Conservation (phyloP, 2,329 filamentous ascomycete species). For the Nemania diffusa region DNA sequence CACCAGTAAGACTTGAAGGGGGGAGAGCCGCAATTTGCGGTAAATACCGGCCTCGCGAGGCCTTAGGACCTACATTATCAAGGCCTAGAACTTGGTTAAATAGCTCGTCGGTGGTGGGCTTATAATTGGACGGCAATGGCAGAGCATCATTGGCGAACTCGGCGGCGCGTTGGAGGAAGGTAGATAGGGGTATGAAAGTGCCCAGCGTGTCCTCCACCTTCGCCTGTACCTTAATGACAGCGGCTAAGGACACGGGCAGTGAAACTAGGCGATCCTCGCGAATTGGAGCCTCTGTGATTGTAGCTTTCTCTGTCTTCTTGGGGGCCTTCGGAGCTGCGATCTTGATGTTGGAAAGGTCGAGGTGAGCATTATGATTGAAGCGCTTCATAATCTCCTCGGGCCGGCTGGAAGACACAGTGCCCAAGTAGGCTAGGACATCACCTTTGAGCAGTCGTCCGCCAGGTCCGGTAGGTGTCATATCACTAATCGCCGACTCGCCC, state of each 20-base stretch:
- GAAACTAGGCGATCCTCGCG: conserved; percentile 68
- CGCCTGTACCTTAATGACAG: conserved; percentile 83
- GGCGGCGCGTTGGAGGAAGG: conserved; percentile 85
- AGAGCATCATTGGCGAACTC: conserved; percentile 90
- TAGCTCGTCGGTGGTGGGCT: conserved; percentile 80
- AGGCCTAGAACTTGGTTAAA: conserved; percentile 90
- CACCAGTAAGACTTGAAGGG: conserved; percentile 53
- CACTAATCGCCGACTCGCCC: conserved; percentile 76
- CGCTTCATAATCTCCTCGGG: conserved; percentile 76
- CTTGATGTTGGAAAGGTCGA: conserved; percentile 97
- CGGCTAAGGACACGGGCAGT: conserved; percentile 79
- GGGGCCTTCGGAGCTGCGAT: conserved; percentile 65
- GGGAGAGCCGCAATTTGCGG: conserved; percentile 75
- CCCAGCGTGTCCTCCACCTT: conserved; percentile 81
- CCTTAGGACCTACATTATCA: conserved; percentile 60
- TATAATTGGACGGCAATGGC: conserved; percentile 71
- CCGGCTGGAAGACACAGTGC: conserved; percentile 76
- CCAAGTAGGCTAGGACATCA: conserved; percentile 90
- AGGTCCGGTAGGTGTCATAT: conserved; percentile 89
- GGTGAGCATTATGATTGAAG: conserved; percentile 79
- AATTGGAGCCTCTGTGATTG: conserved; percentile 55
- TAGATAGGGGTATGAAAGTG: conserved; percentile 83
- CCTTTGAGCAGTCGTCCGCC: conserved; percentile 92
- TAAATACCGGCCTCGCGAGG: conserved; percentile 71
- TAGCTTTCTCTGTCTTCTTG: conserved; percentile 49